Evolutionary conservation across 306 rosid species (phyloP).

Genomic region (Inga oerstediana): DNA sequence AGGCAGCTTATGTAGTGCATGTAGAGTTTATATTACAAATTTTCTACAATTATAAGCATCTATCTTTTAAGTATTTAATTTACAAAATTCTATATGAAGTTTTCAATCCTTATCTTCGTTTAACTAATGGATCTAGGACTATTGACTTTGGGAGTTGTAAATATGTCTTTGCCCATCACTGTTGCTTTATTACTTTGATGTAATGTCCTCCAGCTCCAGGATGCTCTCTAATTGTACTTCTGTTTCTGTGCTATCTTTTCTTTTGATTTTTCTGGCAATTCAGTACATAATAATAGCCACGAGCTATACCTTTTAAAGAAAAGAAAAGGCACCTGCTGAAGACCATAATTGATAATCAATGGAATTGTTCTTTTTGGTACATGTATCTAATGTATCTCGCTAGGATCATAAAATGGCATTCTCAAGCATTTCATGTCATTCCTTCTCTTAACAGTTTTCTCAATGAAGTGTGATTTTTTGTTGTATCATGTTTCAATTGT

Average conservation of each 20-base stretch:
- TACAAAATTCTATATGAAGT: background rate
- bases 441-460: slow-evolving; percentile 6
- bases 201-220: slow-evolving; percentile 7
- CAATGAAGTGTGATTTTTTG: background rate
- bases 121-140: background rate
- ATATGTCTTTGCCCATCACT: slow-evolving; percentile 15
- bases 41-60: slow-evolving; percentile 9
- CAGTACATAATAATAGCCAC: background rate
- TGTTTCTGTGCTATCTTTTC: background rate
- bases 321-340: background rate
- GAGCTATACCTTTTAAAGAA: slow-evolving; percentile 3
- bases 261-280: background rate
- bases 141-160: slow-evolving; percentile 3
- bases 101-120: slow-evolving; percentile 3
- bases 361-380: background rate
- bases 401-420: background rate
- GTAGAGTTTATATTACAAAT: background rate
- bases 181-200: background rate
- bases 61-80: background rate
- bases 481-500: background rate
- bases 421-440: slow-evolving; percentile 9
- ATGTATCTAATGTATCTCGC: slow-evolving; percentile 12
- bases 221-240: slow-evolving; percentile 21
- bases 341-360: slow-evolving; percentile 18
- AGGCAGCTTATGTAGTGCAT: slow-evolving; percentile 19